Evolutionary conservation across 441 rosid species (phyloP), one percentile per base, ranked within the genome.

Genomic region (Erodium moschatum): DNA sequence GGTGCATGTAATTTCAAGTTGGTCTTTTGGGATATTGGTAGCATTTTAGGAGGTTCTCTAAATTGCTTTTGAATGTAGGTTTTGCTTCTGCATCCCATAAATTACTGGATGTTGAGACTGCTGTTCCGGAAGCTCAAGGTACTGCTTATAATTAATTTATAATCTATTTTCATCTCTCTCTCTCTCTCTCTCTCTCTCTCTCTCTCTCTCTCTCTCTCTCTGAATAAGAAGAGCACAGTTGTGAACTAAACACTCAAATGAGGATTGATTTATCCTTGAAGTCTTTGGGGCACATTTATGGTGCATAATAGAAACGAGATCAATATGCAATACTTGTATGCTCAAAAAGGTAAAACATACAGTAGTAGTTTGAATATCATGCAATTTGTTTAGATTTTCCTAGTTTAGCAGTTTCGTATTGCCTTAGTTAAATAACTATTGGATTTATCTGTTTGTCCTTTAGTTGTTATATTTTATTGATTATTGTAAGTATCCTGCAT

Each of bases 31-130:
- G 7, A 40, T 7, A 40, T 40, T 40, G 44, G 44, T 40, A 40
- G 38, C 52, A 61, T 70, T 67, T 67, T n/a, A 12, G 16, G 65
- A 21, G 6, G 33, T 61, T 27, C 64, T 9, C 72, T 71, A 68
- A 79, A 60, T 61, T 50, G 6, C 70, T 70, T 67, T 78, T 50
- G 63, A 61, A 66, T 69, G 20, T 87, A 93, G 98, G 98, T 79
- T 93, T 90, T 73, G 80, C 78, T 65, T 75, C 88, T 65, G 85
- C 77, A 73, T 78, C 84, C 50, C 79, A 72, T 20, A 82, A 79
- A 60, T 74, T 77, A 67, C 72, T 31, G 68, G 70, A 80, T 18
- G 72, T 75, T 46, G 89, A 76, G 67, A 79, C 72, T 58, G 82
- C 75, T 68, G 74, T 84, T 38, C 69, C 73, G 46, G 72, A 64